Evolutionary conservation across 345 rosid genomes (phyloP).

Genomic region (Cardamine resedifolia): DNA sequence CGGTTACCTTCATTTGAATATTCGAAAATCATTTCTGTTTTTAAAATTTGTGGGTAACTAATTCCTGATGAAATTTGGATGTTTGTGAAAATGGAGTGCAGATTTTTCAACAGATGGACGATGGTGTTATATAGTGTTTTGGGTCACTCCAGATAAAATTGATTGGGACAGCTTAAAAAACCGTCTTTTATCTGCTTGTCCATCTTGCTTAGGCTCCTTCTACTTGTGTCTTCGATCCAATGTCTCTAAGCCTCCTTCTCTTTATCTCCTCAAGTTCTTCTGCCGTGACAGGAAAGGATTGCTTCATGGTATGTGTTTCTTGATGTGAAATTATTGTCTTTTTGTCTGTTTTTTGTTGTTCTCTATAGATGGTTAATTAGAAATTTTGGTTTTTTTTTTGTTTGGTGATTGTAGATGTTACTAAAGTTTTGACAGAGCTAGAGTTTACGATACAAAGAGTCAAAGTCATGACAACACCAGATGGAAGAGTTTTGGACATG

Average conservation of each 20-base stretch:
- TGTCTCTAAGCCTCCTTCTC: constrained; percentile 42
- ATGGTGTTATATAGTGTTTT: constrained; percentile 76
- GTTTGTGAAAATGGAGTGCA: constrained; percentile 19
- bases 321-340: background rate
- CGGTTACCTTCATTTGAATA: constrained; percentile 24
- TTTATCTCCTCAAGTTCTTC: constrained; percentile 62
- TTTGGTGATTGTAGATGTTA: constrained; percentile 53
- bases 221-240: constrained; percentile 41
- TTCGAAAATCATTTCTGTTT: background rate
- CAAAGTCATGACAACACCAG: constrained; percentile 76
- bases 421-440: constrained; percentile 55
- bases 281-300: constrained; percentile 63
- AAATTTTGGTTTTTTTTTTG: background rate
- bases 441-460: constrained; percentile 71
- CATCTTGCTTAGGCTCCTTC: constrained; percentile 47
- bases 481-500: constrained; percentile 66
- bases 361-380: background rate
- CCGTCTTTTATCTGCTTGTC: constrained; percentile 58
- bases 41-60: background rate
- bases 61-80: background rate
- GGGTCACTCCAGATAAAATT: constrained; percentile 51
- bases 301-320: constrained; percentile 50
- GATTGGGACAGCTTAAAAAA: constrained; percentile 69
- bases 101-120: constrained; percentile 81
- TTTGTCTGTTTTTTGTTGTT: background rate